Conservation (phyloP, 176 grass and related monocot species). For the Aegilops speltoides region DNA sequence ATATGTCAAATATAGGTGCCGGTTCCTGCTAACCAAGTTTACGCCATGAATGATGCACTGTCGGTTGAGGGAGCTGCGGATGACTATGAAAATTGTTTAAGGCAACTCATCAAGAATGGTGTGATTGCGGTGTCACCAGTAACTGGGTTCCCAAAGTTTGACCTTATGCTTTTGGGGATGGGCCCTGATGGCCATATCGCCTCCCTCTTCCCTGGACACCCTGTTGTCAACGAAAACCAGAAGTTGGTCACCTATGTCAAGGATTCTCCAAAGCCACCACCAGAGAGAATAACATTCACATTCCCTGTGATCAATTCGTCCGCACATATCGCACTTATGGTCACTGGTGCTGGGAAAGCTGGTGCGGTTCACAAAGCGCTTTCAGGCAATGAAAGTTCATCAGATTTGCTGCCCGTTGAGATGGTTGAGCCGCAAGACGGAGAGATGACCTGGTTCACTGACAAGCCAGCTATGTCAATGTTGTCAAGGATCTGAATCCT, state of each 20-base stretch:
- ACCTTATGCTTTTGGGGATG: slow-evolving; percentile 91
- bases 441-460: slow-evolving; percentile 79
- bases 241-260: slow-evolving; percentile 82
- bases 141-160: slow-evolving; percentile 69
- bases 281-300: slow-evolving; percentile 84
- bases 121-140: slow-evolving; percentile 30
- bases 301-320: slow-evolving; percentile 83
- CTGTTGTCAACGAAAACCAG: slow-evolving; percentile 49
- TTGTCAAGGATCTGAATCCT: slow-evolving; percentile 20
- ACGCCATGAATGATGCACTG: slow-evolving; percentile 70
- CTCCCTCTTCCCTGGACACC: slow-evolving; percentile 90
- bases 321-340: slow-evolving; percentile 53
- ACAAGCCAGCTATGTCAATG: slow-evolving; percentile 75
- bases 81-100: slow-evolving; percentile 63
- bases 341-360: slow-evolving; percentile 70
- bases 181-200: slow-evolving; percentile 86
- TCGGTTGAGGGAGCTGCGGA: slow-evolving; percentile 60
- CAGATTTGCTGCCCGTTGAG: slow-evolving; percentile 75
- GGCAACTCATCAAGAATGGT: slow-evolving; percentile 50
- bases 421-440: slow-evolving; percentile 72
- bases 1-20: slow-evolving; percentile 54
- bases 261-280: slow-evolving; percentile 89
- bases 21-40: slow-evolving; percentile 62
- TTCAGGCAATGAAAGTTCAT: slow-evolving; percentile 34
- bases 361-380: slow-evolving; percentile 64